phyloP scores from a whole-genome alignment of 371 early-diverging fungal species.

The Zopfochytrium polystomum region DNA sequence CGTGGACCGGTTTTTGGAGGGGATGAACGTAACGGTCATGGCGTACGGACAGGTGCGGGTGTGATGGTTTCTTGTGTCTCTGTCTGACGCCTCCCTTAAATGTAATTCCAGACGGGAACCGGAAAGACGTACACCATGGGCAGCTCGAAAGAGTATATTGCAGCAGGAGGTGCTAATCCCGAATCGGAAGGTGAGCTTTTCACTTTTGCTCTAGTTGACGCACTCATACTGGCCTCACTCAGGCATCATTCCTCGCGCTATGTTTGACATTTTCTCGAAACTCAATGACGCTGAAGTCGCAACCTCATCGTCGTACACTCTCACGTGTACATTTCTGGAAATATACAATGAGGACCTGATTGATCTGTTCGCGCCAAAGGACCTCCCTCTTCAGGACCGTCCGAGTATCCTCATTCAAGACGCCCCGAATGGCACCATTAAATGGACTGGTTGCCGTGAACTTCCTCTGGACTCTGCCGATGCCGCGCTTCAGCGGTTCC shows the following conservation, averaged over 20 bases:
- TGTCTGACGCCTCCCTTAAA: neutral
- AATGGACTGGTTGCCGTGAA: constrained; percentile 79
- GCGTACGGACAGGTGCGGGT: constrained; percentile 75
- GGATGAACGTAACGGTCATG: constrained; percentile 92
- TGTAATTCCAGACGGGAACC: constrained; percentile 20
- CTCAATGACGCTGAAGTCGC: neutral
- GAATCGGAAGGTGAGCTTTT: constrained; percentile 6
- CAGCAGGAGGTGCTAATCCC: neutral
- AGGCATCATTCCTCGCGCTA: constrained; percentile 86
- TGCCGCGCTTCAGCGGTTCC: constrained; percentile 59
- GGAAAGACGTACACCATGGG: constrained; percentile 94
- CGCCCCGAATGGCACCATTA: too few species aligned
- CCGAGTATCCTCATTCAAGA: constrained; percentile 62
- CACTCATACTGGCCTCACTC: too few species aligned
- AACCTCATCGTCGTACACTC: constrained; percentile 10
- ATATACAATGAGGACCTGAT: constrained; percentile 57
- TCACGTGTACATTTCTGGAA: constrained; percentile 46
- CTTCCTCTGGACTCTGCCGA: constrained; percentile 62
- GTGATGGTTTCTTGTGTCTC: neutral
- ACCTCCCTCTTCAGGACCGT: neutral
- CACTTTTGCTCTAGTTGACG: neutral
- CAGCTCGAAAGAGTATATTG: neutral
- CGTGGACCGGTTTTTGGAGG: constrained; percentile 76
- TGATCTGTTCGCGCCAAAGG: constrained; percentile 22
- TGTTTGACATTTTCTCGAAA: constrained; percentile 67